Evolutionary conservation across 768 basidiomycete species (phyloP).

Genomic region (Cyclocybe cylindracea): DNA sequence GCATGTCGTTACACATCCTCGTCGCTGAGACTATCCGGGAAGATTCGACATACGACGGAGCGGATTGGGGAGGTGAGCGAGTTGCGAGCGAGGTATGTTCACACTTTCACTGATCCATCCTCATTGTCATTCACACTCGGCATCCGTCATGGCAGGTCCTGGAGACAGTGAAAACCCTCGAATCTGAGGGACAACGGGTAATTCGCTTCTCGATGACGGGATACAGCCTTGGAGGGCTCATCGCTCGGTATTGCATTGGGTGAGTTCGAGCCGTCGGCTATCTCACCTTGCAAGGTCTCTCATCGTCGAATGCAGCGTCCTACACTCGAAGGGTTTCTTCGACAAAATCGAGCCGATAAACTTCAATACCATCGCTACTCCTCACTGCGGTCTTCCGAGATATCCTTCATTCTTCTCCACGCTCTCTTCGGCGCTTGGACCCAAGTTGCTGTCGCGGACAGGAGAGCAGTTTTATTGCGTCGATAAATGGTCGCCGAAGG

Average conservation of each 20-base stretch:
- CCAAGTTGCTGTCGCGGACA: slow-evolving; percentile 72
- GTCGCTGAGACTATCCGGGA: slow-evolving; percentile 65
- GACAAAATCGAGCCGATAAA: slow-evolving; percentile 69
- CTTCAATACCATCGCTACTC: slow-evolving; percentile 84
- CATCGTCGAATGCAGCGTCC: slow-evolving; percentile 41
- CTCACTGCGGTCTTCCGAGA: slow-evolving; percentile 74
- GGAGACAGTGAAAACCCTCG: slow-evolving; percentile 53
- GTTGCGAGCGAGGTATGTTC: slow-evolving; percentile 71
- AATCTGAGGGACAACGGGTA: slow-evolving; percentile 55
- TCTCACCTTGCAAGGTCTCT: not conserved
- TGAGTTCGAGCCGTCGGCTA: slow-evolving; percentile 28
- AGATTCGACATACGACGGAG: slow-evolving; percentile 76
- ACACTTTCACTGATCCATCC: not conserved
- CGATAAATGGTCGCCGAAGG: slow-evolving; percentile 72
- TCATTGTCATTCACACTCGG: not conserved
- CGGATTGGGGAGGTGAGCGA: slow-evolving; percentile 83
- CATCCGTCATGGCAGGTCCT: slow-evolving; percentile 44
- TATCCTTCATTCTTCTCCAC: slow-evolving; percentile 62
- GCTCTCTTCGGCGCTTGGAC: slow-evolving; percentile 57
- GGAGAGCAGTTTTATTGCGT: slow-evolving; percentile 77
- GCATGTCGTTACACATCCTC: slow-evolving; percentile 58
- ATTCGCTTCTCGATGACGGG: slow-evolving; percentile 74
- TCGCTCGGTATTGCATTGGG: slow-evolving; percentile 81
- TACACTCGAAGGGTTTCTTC: slow-evolving; percentile 73
- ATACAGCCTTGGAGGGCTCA: slow-evolving; percentile 80